Evolutionary conservation across 148 eudicot genomes (phyloP), one percentile per base, ranked within the genome.

Genomic region (Rheum nobile): DNA sequence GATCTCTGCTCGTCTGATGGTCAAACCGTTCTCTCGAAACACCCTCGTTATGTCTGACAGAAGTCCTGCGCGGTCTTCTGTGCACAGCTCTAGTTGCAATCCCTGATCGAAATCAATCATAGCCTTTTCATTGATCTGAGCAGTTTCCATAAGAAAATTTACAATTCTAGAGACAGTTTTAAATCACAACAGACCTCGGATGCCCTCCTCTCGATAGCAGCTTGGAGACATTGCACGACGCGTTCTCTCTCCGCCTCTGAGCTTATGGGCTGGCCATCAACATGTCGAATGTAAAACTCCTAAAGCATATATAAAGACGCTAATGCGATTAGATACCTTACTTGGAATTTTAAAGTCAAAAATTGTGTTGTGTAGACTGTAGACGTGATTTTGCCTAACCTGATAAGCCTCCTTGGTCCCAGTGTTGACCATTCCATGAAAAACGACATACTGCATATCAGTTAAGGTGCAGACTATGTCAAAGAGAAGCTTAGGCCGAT

Each of bases 281-380:
- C 82, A 44, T 95, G 99, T 65, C 99, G 84, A 50, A 95, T 92
- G 70, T 85, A 95, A 84, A 82, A 95, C 82, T 95, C 99, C 97
- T 95, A 69, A 76, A 59, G n/a, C n/a, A n/a, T n/a, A n/a, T 22
- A 55, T 4, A 42, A 47, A 68, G n/a, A 21, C 4, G 10, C 2
- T 34, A 3, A 3, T 35, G 24, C 7, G 22, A 68, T 68, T 34
- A 19, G n/a, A 35, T 35, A 14, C 22, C 4, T 38, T 35, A 14
- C 22, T 14, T 38, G 11, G 14, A 68, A 35, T 57, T 57, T 2
- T 28, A 54, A 54, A 54, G 48, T 44, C 16, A 44, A 37, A 37
- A 6, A 37, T 37, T 37, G 2, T 37, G n/a, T n/a, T n/a, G n/a
- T n/a, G n/a, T n/a, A n/a, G n/a, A n/a, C n/a, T n/a, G 39, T 37